Evolutionary conservation across 2,329 filamentous ascomycete genomes (phyloP).

Genomic region (Chalaropsis ovoidea): DNA sequence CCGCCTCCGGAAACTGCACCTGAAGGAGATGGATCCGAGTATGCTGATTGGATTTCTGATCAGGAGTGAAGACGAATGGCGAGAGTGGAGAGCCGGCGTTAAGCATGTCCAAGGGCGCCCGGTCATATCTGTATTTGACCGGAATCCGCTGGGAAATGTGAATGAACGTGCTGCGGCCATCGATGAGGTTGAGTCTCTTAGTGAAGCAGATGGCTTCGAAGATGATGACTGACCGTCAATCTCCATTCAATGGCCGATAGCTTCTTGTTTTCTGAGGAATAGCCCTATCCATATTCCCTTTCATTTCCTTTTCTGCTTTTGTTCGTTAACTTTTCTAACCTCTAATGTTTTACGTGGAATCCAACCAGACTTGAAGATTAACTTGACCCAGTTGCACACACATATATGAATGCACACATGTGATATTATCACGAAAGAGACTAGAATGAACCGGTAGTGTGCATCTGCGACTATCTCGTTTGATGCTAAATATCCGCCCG

Average conservation of each 20-base stretch:
- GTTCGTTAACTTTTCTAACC: not conserved
- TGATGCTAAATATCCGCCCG: not conserved
- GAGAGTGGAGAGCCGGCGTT: slow-evolving; percentile 67
- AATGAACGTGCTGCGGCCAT: slow-evolving; percentile 61
- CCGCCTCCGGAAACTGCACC: slow-evolving; percentile 67
- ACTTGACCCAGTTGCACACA: too few species aligned
- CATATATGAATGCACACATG: too few species aligned
- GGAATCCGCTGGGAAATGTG: slow-evolving; percentile 49
- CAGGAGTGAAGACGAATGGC: slow-evolving; percentile 70
- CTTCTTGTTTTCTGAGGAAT: not conserved
- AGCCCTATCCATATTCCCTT: not conserved
- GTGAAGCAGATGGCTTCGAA: slow-evolving; percentile 48
- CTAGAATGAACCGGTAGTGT: too few species aligned
- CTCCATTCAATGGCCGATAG: too few species aligned
- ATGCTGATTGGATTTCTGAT: slow-evolving; percentile 96
- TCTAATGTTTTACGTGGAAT: not conserved
- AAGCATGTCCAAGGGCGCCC: slow-evolving; percentile 68
- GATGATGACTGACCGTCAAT: slow-evolving; percentile 11
- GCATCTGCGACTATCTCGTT: not conserved
- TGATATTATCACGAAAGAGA: too few species aligned
- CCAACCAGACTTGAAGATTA: too few species aligned
- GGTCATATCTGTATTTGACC: slow-evolving; percentile 73
- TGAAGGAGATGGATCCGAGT: slow-evolving; percentile 92
- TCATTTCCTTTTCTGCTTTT: not conserved
- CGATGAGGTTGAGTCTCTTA: slow-evolving; percentile 82